Conservation (phyloP, 1,139 yeast species). For the Sugiyamaella xylanicola region DNA sequence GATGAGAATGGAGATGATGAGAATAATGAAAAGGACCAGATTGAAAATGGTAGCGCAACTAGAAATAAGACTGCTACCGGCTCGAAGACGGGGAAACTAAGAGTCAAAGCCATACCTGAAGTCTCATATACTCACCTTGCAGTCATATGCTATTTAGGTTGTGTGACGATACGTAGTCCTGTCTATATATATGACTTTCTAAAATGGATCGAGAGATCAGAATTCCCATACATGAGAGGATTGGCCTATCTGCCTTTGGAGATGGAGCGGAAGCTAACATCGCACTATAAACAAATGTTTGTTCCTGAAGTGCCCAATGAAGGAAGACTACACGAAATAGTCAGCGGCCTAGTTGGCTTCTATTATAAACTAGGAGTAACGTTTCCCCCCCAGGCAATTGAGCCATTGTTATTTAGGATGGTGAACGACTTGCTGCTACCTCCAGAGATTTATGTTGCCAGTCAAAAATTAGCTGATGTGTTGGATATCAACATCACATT, state of each 20-base stretch:
- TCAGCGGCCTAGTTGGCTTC: conserved; percentile 20
- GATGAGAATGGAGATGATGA: conserved; percentile 11
- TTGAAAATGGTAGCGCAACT: background rate
- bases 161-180: conserved; percentile 35
- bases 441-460: conserved; percentile 40
- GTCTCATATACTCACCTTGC: conserved; percentile 26
- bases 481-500: conserved; percentile 1
- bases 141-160: conserved; percentile 36
- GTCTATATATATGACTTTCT: conserved; percentile 38
- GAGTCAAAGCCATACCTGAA: background rate
- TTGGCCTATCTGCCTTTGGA: conserved; percentile 29
- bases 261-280: conserved; percentile 26
- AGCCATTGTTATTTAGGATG: conserved; percentile 37
- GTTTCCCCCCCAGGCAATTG: conserved; percentile 31
- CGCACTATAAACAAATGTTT: conserved; percentile 18
- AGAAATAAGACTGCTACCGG: no score
- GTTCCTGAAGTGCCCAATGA: conserved; percentile 28
- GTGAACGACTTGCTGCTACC: conserved; percentile 41
- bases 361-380: conserved; percentile 23
- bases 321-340: conserved; percentile 23
- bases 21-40: conserved; percentile 15
- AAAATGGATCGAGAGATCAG: conserved; percentile 37
- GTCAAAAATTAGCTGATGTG: conserved; percentile 12
- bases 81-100: conserved; percentile 11
- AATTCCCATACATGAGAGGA: conserved; percentile 37